Percentiles rank a stretch among this genome's conserved stretches.
Evolutionary conservation across 139 green algal species (phyloP).

Genomic region (Trebouxia sp.): DNA sequence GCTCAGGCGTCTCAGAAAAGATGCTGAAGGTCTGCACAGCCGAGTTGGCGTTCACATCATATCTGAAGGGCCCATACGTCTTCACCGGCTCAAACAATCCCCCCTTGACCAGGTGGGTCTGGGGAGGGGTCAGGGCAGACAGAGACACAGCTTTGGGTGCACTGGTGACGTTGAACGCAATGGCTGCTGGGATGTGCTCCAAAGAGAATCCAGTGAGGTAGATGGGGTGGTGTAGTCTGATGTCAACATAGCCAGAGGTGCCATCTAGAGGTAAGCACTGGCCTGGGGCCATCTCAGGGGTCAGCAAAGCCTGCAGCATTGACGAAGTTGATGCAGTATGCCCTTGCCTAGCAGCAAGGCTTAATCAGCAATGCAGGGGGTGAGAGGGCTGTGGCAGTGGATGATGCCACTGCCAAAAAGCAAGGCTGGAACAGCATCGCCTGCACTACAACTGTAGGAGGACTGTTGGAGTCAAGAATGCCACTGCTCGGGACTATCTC

Average conservation of each 20-base stretch:
- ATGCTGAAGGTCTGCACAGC: conserved; percentile 31
- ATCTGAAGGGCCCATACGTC: conserved; percentile 6
- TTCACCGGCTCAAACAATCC: not conserved
- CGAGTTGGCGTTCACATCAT: conserved; percentile 9
- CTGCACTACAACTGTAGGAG: not conserved
- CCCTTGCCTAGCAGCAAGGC: not conserved
- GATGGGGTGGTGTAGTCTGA: conserved; percentile 36
- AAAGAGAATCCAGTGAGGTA: conserved; percentile 38
- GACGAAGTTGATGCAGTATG: not conserved
- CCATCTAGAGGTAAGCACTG: conserved; percentile 45
- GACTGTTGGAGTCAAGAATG: no score
- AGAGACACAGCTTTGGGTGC: conserved; percentile 30
- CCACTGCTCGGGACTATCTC: no score
- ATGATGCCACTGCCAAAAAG: not conserved
- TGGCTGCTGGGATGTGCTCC: conserved; percentile 38
- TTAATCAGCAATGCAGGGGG: not conserved
- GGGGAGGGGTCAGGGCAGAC: not conserved
- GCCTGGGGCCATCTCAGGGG: conserved; percentile 25
- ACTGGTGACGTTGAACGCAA: conserved; percentile 38
- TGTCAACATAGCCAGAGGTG: conserved; percentile 37
- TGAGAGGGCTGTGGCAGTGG: not conserved
- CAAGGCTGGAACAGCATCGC: not conserved
- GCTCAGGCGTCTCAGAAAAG: not conserved
- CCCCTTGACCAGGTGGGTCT: not conserved
- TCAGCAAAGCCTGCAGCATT: conserved; percentile 40